Evolutionary conservation across 768 basidiomycete species (phyloP), one percentile per base, ranked within the genome.

Genomic region (Kwoniella dendrophila): DNA sequence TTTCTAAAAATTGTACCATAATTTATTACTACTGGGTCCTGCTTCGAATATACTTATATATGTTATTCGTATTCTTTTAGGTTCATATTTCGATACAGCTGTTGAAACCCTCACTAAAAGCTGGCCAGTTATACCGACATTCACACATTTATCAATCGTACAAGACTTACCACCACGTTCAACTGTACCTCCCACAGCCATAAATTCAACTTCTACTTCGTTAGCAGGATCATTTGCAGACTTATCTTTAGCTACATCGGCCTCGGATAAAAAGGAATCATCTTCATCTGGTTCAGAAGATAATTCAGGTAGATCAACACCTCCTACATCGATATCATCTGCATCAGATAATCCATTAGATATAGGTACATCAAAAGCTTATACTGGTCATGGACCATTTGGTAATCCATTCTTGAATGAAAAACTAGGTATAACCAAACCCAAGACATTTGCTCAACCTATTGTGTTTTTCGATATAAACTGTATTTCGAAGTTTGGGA

Each of bases 51-150:
- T n/a, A 43, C 6, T 20, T 43, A 43, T 14, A 43, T 18, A 6
- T 55, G 29, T 3, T 41, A 20, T 26, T 32, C 36, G n/a, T 41
- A 29, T 5, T 43, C 29, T 18, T 4, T 50, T 87, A 86, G 92
- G 92, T 24, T 84, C 86, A 40, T 94, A 93, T 77, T 94, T 91
- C 68, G 91, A 95, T 74, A 86, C 85, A 2, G 82, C 85, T 0
- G 81, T 93, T 3, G 74, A 81, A 20, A 83, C 84, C 4, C 80
- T 95, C 50, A 83, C 88, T 3, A 80, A 78, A 3, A 45, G 53
- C 29, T 91, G 90, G 88, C 86, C 87, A 3, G 63, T 63, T 14
- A 64, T 65, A 0, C 72, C 77, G 1, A 59, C 58, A 2, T 78
- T 81, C 58, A 72, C 64, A 8, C 75, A 76, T 18, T 67, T 82